Evolutionary conservation across 2,329 filamentous ascomycete species (phyloP), one percentile per base, ranked within the genome.

Genomic region (Penicillium nordicum): DNA sequence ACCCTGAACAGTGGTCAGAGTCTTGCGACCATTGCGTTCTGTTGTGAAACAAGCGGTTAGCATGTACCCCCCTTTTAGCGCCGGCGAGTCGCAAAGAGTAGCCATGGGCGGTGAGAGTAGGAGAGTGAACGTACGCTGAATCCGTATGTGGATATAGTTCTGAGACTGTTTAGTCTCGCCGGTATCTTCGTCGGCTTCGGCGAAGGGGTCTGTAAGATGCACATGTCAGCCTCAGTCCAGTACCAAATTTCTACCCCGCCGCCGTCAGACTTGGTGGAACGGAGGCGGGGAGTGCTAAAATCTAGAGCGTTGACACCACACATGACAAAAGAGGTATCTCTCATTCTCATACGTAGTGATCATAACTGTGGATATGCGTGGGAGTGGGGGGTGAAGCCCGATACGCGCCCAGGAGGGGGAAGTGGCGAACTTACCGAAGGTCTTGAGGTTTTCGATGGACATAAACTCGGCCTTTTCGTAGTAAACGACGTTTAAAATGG

Each of bases 1-100:
- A 80, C 94, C 94, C 86, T 97, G 93, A 74, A 99, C 92, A 72
- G 94, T 99, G 72, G 94, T 99, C 89, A 99, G 85, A 83, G 94
- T 97, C 87, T 99, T 99, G 80, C 94, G 94, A 87, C 94, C 94
- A 97, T 99, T 99, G 82, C 94, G 94, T 83, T 99, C 93, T 97
- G 78, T 68, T 59, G 34, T 44, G 57, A 40, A 60, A 7, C 50
- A 60, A 57, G 62, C 61, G 49, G 63, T 72, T 64, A 68, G 64
- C 48, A 59, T 54, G 45, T 50, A 34, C 37, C 16, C 44, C 49
- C 25, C 47, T 49, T 50, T 55, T 53, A 47, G 44, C 44, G 54
- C 51, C 46, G 57, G 50, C 37, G 38, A 48, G 43, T 40, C 47
- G 41, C 49, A 38, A 51, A 51, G 32, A 23, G 34, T 34, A 29